Evolutionary conservation across 2,329 filamentous ascomycete species (phyloP), one percentile per base, ranked within the genome.

Genomic region (Celoporthe dispersa): DNA sequence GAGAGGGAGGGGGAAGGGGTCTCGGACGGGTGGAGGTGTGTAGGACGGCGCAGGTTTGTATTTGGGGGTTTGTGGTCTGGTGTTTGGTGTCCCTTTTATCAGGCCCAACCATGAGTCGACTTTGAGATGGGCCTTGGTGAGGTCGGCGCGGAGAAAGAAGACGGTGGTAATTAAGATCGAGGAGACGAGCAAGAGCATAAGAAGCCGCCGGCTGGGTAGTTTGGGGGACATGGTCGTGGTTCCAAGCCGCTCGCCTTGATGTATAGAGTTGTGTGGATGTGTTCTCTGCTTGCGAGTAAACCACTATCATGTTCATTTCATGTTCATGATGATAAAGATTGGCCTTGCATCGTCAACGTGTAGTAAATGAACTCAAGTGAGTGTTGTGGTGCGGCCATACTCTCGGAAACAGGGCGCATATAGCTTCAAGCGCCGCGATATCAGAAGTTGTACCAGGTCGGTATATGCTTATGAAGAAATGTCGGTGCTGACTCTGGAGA

Each of bases 1-100:
- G 77, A 74, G 11, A 84, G 76, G n/a, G 8, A 79, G 76, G 1
- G 82, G 82, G 71, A 84, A 84, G 31, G 83, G 83, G 55, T 84
- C 82, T 60, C 75, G 70, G 65, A 83, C 74, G 1, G 80, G 81
- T 2, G 75, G 75, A 1, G 75, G 76, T 3, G 68, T 63, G 67
- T 73, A 77, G 11, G 68, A 74, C n/a, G 75, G 75, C 11, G 65
- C 68, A 2, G 74, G 71, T 61, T 76, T 77, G 73, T 77, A 77
- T 33, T 66, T 75, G 3, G 70, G 68, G 7, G 41, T 66, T 16
- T 64, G 39, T 9, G 2, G 65, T 14, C 25, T 41, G 2, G 39
- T 7, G n/a, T 51, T 39, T 9, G 25, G 11, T 51, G 31, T 19
- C 8, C 0, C 6, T 35, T 44, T 59, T 12, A 67, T 44, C 7